Conservation (phyloP, 129 eudicot species). For the Artemisia annua region DNA sequence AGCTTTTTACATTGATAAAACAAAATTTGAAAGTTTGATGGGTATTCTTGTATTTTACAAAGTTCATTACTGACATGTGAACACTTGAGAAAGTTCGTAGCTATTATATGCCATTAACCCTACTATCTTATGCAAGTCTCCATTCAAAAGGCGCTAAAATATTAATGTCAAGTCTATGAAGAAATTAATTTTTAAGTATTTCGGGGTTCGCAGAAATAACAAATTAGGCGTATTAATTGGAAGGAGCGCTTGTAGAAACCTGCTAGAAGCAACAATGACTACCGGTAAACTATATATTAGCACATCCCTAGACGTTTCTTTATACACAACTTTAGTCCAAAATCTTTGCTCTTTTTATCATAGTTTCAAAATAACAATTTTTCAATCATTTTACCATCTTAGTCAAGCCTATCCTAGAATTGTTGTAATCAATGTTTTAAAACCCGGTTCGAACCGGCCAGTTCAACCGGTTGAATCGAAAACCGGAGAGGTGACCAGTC, state of each 20-base stretch:
- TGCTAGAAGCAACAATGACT: background rate
- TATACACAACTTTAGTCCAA: slow-evolving; percentile 5
- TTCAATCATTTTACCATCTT: no score
- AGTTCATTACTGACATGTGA: no score
- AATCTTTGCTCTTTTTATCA: background rate
- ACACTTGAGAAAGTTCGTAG: no score
- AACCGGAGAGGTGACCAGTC: no score
- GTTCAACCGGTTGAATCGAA: no score
- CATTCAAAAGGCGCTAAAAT: background rate
- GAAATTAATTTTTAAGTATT: background rate
- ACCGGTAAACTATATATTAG: background rate
- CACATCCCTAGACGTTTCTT: background rate
- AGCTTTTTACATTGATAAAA: no score
- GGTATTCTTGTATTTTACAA: no score
- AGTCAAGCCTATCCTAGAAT: no score
- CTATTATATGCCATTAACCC: no score
- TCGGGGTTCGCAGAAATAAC: background rate
- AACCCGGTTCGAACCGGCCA: no score
- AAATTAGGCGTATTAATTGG: background rate
- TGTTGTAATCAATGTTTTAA: no score
- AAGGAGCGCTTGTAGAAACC: background rate
- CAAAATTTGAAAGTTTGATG: no score
- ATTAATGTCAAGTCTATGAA: background rate
- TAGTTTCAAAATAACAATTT: background rate
- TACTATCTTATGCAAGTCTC: background rate